A percentile compares a stretch with the other conserved stretches of the same genome.
Evolutionary conservation across 2,329 filamentous ascomycete species (phyloP).

Genomic region (Leptographium wingfieldii): DNA sequence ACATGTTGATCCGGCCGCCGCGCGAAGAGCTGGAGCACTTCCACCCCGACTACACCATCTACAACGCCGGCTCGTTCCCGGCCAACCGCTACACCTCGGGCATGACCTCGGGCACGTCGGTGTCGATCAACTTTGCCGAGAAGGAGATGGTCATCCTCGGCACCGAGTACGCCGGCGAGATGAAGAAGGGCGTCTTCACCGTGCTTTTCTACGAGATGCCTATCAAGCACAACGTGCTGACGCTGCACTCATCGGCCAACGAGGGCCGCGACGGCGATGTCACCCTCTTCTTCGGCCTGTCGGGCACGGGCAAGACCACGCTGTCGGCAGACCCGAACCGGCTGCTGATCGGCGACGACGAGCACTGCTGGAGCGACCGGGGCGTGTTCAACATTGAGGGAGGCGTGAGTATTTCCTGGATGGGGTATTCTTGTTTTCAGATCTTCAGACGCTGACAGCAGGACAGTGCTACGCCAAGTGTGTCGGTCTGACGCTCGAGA

Average conservation of each 20-base stretch:
- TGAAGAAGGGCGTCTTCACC: slow-evolving; percentile 98
- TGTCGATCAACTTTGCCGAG: slow-evolving; percentile 96
- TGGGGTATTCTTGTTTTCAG: too few species aligned
- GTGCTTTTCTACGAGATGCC: slow-evolving; percentile 99
- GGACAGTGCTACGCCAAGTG: slow-evolving; percentile 85
- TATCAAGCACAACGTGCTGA: slow-evolving; percentile 97
- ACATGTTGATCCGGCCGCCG: slow-evolving; percentile 96
- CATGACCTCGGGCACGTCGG: slow-evolving; percentile 97
- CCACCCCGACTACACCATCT: slow-evolving; percentile 99
- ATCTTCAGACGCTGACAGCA: background rate
- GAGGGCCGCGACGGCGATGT: slow-evolving; percentile 91
- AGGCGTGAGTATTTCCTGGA: slow-evolving; percentile 29
- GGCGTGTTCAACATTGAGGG: slow-evolving; percentile 99
- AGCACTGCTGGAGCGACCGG: slow-evolving; percentile 97
- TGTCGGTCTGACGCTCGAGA: slow-evolving; percentile 93
- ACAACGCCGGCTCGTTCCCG: slow-evolving; percentile 97
- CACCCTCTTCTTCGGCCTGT: slow-evolving; percentile 98
- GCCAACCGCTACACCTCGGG: slow-evolving; percentile 96
- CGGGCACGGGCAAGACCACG: slow-evolving; percentile 97
- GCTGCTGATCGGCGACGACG: slow-evolving; percentile 91
- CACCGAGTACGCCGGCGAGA: slow-evolving; percentile 95
- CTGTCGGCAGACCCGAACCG: slow-evolving; percentile 95
- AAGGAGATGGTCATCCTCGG: slow-evolving; percentile 99
- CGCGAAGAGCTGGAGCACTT: slow-evolving; percentile 91
- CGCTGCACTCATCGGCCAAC: slow-evolving; percentile 96